Base-by-base conservation (phyloP, 1,139 yeast species). In the Casaregolazyma lundiana region DNA sequence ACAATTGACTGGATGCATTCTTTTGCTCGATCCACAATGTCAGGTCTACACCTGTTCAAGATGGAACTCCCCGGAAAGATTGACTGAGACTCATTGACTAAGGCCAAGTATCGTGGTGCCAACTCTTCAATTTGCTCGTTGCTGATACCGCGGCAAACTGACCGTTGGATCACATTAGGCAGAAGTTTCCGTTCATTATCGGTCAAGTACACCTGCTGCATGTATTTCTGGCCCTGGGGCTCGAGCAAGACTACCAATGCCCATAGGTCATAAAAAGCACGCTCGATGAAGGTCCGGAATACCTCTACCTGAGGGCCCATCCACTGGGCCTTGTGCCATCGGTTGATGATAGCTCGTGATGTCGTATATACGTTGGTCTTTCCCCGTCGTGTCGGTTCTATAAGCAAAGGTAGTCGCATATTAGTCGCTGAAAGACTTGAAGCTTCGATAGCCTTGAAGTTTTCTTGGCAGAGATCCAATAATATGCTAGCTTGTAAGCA, bases 221-320 rank as follows among this genome's bases (percentile, higher is more conserved):
- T 45, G 29, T 43, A 20, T 24, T 30, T 21, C 11, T 19, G 35
- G 5, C 22, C 42, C 22, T 53, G 41, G n/a, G 42, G 45, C 13
- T 52, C 46, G 36, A 48, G 50, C 42, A 61, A 46, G 24, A 63
- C 35, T 1, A 57, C 50, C 11, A 57, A 50, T 5, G 56, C 48
- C 68, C 68, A 66, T 4, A 65, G 65, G 38, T 63, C 64, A 17
- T 58, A 53, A 15, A 66, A 48, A 45, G 58, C 50, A 2, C 58
- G 53, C 11, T 57, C 55, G 3, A 65, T 51, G 24, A 64, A 50
- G 1, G 62, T 48, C 26, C 52, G 45, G 51, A 53, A 59, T 1
- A 61, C 47, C 26, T 46, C 50, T 6, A 43, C 48, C 8, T 47
- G 35, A 5, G 40, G 44, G 21, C 20, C 38, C 32, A 35, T 30